phyloP scores from a whole-genome alignment of 2,329 filamentous ascomycete species.

The Aspergillus jensenii region DNA sequence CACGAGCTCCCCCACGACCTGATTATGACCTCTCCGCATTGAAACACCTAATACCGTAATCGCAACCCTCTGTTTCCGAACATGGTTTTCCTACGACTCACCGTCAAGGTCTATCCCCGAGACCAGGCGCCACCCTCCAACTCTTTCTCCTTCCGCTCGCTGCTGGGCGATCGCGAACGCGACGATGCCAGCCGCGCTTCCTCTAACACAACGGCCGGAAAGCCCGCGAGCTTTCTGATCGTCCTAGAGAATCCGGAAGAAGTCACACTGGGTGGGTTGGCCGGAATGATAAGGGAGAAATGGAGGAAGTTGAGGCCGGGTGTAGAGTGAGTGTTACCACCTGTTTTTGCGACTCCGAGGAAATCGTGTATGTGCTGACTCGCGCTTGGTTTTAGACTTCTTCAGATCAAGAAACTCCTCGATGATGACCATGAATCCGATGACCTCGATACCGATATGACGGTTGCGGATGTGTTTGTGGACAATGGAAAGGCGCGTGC shows the following conservation, averaged over 20 bases:
- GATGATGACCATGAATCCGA: slow-evolving; percentile 34
- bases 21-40: neutral
- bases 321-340: slow-evolving; percentile 28
- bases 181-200: slow-evolving; percentile 15
- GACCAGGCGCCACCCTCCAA: slow-evolving; percentile 21
- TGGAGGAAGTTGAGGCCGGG: slow-evolving; percentile 35
- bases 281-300: slow-evolving; percentile 31
- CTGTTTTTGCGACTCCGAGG: neutral
- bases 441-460: slow-evolving; percentile 33
- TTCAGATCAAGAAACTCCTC: slow-evolving; percentile 39
- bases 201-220: slow-evolving; percentile 6
- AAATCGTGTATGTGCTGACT: slow-evolving; percentile 9
- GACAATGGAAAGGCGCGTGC: slow-evolving; percentile 34
- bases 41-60: neutral
- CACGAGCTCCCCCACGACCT: neutral
- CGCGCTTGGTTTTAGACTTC: slow-evolving; percentile 22
- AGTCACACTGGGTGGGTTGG: slow-evolving; percentile 30
- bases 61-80: neutral
- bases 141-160: slow-evolving; percentile 15
- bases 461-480: slow-evolving; percentile 40
- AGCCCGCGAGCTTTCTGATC: slow-evolving; percentile 32
- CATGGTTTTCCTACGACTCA: slow-evolving; percentile 40
- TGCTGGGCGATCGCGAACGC: slow-evolving; percentile 15
- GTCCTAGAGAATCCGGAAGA: slow-evolving; percentile 32
- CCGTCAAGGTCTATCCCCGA: slow-evolving; percentile 34